A percentile compares a stretch with the other conserved stretches of the same genome.
phyloP scores from a whole-genome alignment of 2,329 filamentous ascomycete genomes.

The Tetracladium maxilliforme region DNA sequence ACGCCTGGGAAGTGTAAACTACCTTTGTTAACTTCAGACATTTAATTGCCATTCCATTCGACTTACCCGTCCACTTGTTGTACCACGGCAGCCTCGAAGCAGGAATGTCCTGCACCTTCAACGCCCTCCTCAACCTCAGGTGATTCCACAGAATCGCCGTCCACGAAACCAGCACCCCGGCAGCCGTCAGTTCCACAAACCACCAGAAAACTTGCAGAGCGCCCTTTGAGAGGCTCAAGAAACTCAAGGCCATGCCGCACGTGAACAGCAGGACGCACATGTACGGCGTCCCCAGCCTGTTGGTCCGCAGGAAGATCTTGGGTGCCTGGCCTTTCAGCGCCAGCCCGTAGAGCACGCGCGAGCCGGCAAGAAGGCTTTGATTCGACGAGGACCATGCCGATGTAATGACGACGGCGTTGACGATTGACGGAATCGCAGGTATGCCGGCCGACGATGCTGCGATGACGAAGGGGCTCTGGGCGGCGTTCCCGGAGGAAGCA shows the following conservation, averaged over 20 bases:
- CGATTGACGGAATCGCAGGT: conserved; percentile 50
- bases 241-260: conserved; percentile 39
- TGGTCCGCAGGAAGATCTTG: conserved; percentile 35
- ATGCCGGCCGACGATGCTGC: conserved; percentile 55
- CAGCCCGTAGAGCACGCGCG: conserved; percentile 42
- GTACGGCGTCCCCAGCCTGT: conserved; percentile 38
- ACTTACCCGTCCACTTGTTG: conserved; percentile 45
- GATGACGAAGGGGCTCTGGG: conserved; percentile 52
- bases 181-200: conserved; percentile 45
- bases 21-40: conserved; percentile 1
- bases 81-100: conserved; percentile 40
- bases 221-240: conserved; percentile 38
- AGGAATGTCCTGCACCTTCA: conserved; percentile 38
- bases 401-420: conserved; percentile 65
- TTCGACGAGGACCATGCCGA: conserved; percentile 59
- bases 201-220: conserved; percentile 52
- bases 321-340: conserved; percentile 45
- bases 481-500: conserved; percentile 27
- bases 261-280: conserved; percentile 37
- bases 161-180: conserved; percentile 51
- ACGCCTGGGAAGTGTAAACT: conserved; percentile 46
- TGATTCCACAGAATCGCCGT: conserved; percentile 43
- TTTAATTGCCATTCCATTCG: conserved; percentile 2
- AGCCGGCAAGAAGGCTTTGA: conserved; percentile 44
- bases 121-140: conserved; percentile 36